phyloP scores from a whole-genome alignment of 2,329 filamentous ascomycete genomes.

The Onygenales sp. region DNA sequence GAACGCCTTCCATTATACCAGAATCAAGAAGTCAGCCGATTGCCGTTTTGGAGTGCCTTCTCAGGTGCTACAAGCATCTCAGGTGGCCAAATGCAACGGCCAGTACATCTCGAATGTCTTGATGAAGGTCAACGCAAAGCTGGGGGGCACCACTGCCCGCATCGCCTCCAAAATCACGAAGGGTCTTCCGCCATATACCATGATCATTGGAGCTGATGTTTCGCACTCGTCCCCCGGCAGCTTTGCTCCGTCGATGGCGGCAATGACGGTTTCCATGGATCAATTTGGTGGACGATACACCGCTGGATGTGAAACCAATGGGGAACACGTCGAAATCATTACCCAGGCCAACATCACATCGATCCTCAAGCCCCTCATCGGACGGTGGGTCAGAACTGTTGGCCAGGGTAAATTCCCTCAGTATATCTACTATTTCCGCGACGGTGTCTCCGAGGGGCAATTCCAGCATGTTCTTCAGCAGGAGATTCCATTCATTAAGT shows the following conservation, averaged over 20 bases:
- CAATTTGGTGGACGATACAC: constrained; percentile 62
- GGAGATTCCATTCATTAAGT: constrained; percentile 67
- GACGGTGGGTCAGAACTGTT: constrained; percentile 52
- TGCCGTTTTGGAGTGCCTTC: constrained; percentile 75
- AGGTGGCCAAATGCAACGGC: constrained; percentile 58
- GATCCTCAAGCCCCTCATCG: constrained; percentile 56
- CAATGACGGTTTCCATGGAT: constrained; percentile 76
- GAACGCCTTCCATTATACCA: constrained; percentile 63
- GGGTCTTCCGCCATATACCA: constrained; percentile 43
- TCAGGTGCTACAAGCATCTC: constrained; percentile 65
- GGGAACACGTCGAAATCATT: constrained; percentile 71
- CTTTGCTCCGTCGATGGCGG: constrained; percentile 65
- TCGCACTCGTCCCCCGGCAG: constrained; percentile 70
- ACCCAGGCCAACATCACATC: constrained; percentile 53
- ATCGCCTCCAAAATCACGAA: constrained; percentile 35
- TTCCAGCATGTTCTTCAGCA: constrained; percentile 68
- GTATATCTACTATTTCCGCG: constrained; percentile 86
- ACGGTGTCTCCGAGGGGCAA: constrained; percentile 83
- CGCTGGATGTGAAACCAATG: constrained; percentile 74
- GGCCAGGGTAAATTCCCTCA: constrained; percentile 49
- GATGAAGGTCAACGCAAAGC: constrained; percentile 96
- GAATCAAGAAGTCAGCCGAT: constrained; percentile 83
- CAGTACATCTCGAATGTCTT: constrained; percentile 91
- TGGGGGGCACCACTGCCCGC: constrained; percentile 67
- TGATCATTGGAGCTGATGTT: constrained; percentile 86